Conservation (phyloP, 2,329 filamentous ascomycete genomes). For the Exophiala sideris region DNA sequence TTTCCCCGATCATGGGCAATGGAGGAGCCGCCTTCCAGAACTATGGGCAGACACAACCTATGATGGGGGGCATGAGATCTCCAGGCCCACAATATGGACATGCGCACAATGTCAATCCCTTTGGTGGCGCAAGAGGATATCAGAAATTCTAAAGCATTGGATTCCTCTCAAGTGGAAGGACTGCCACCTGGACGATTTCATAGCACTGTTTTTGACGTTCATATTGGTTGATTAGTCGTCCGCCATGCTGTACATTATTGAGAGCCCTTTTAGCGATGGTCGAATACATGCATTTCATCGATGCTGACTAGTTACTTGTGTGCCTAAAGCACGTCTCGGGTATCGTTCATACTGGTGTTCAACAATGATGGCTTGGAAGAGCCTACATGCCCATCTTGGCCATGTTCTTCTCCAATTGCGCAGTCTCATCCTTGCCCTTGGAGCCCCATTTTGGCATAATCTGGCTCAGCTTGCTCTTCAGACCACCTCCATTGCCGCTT, state of each 20-base stretch:
- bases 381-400: slow-evolving; percentile 2
- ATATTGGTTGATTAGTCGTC: too few relatives aligned
- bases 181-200: background rate
- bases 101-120: slow-evolving; percentile 7
- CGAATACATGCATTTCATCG: too few relatives aligned
- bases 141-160: slow-evolving; percentile 9
- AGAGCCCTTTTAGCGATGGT: too few relatives aligned
- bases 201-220: background rate
- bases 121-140: slow-evolving; percentile 14
- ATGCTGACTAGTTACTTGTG: too few relatives aligned
- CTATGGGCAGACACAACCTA: slow-evolving; percentile 14
- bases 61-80: slow-evolving; percentile 16
- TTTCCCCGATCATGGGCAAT: slow-evolving; percentile 18
- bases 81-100: slow-evolving; percentile 18
- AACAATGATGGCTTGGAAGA: background rate
- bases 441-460: slow-evolving; percentile 11
- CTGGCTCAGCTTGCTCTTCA: slow-evolving; percentile 1
- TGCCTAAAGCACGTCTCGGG: too few relatives aligned
- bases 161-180: too few relatives aligned
- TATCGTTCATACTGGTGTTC: too few relatives aligned
- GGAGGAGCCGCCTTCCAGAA: slow-evolving; percentile 11
- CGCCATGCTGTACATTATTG: too few relatives aligned
- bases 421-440: slow-evolving; percentile 7
- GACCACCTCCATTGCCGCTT: background rate
- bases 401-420: slow-evolving; percentile 1